These are phyloP conservation scores for Erodium trifolium DNA, from an alignment of 441 rosid genomes.

Conservation along the genomic window DNA sequence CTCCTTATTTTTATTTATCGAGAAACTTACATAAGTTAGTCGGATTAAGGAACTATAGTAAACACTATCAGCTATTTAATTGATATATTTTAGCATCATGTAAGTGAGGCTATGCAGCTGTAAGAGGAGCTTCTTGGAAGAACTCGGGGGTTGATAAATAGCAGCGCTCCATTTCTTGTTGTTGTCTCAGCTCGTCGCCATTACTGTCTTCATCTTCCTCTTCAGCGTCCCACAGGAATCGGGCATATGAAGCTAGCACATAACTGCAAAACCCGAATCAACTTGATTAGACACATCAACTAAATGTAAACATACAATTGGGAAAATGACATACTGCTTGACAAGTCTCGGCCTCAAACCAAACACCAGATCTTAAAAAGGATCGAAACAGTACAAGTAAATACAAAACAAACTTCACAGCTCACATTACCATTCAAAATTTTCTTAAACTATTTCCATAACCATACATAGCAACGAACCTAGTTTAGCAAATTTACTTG, in stretches of 20 bases:
- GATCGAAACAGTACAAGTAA: too few species aligned
- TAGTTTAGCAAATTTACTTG: too few species aligned
- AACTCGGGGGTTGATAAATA: background rate
- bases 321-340: too few species aligned
- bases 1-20: too few species aligned
- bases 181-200: constrained; percentile 6
- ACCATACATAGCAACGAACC: too few species aligned
- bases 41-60: background rate
- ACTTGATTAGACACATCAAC: background rate
- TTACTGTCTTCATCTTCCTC: constrained; percentile 33
- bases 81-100: background rate
- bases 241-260: constrained; percentile 75
- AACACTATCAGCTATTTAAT: background rate
- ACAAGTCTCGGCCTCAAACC: too few species aligned
- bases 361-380: too few species aligned
- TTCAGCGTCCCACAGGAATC: constrained; percentile 76
- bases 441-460: too few species aligned
- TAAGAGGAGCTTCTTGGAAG: background rate
- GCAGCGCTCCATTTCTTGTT: constrained; percentile 14
- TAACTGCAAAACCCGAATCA: constrained; percentile 33
- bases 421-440: too few species aligned
- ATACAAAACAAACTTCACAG: too few species aligned
- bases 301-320: too few species aligned
- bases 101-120: background rate
- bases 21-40: too few species aligned